A percentile compares a stretch with the other conserved stretches of the same genome.
phyloP scores from a whole-genome alignment of 2,329 filamentous ascomycete species.

The Colletotrichum cereale region DNA sequence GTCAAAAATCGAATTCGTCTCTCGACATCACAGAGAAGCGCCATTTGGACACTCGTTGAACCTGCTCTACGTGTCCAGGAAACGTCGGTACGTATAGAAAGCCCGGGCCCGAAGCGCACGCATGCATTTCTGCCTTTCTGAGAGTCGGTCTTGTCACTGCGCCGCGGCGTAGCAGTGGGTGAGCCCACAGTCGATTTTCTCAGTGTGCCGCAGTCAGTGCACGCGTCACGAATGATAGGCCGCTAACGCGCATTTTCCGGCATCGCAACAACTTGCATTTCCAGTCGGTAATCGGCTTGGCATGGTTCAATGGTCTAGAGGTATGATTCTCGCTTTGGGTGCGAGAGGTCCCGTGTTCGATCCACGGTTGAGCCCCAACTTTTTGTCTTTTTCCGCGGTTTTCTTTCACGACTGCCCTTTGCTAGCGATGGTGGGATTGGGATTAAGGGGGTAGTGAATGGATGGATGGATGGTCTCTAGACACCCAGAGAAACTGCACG shows the following conservation, averaged over 20 bases:
- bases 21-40: background rate
- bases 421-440: no score
- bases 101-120: background rate
- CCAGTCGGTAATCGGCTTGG: background rate
- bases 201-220: background rate
- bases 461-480: background rate
- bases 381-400: slow-evolving; percentile 25
- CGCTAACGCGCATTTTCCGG: background rate
- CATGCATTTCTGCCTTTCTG: background rate
- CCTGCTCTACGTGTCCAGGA: background rate
- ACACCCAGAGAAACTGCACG: no score
- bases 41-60: background rate
- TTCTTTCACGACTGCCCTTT: background rate
- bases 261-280: slow-evolving; percentile 13
- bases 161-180: background rate
- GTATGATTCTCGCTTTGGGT: slow-evolving; percentile 53
- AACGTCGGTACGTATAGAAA: background rate
- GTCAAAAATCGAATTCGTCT: background rate
- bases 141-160: background rate
- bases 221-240: slow-evolving; percentile 4
- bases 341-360: slow-evolving; percentile 53
- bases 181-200: background rate
- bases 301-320: slow-evolving; percentile 49
- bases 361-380: slow-evolving; percentile 46
- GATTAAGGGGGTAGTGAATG: no score